Evolutionary conservation across 441 rosid species (phyloP).

Genomic region (Breynia disticha): DNA sequence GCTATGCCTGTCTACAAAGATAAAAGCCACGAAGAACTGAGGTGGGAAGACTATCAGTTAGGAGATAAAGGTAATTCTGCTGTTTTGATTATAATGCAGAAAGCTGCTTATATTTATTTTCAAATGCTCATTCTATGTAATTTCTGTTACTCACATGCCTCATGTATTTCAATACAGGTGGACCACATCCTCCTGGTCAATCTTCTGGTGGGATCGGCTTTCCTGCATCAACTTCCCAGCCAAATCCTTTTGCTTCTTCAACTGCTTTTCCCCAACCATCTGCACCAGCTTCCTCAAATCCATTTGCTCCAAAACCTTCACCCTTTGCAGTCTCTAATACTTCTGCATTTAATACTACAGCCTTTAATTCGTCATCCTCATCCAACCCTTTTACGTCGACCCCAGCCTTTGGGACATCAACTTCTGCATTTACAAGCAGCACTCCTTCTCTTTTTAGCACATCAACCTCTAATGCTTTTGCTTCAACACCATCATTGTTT

Average conservation of each 20-base stretch:
- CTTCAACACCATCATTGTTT: slow-evolving; percentile 57
- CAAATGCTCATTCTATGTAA: not conserved
- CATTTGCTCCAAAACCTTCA: slow-evolving; percentile 45
- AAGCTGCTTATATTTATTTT: not conserved
- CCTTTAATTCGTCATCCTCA: slow-evolving; percentile 36
- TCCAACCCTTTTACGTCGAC: slow-evolving; percentile 47
- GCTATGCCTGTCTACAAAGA: slow-evolving; percentile 74
- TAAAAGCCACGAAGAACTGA: slow-evolving; percentile 83
- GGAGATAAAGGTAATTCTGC: slow-evolving; percentile 78
- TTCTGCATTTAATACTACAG: slow-evolving; percentile 30
- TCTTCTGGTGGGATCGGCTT: slow-evolving; percentile 43
- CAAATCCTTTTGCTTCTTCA: slow-evolving; percentile 45
- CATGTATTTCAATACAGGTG: slow-evolving; percentile 46
- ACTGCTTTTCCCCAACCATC: slow-evolving; percentile 47
- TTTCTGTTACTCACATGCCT: not conserved
- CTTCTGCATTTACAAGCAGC: slow-evolving; percentile 34
- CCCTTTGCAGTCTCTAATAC: slow-evolving; percentile 29
- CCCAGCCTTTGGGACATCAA: slow-evolving; percentile 37
- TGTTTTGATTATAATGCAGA: not conserved
- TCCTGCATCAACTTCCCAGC: slow-evolving; percentile 28
- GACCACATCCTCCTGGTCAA: slow-evolving; percentile 54
- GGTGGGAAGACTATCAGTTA: slow-evolving; percentile 91
- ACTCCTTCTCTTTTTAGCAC: slow-evolving; percentile 40
- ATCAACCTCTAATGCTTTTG: slow-evolving; percentile 36
- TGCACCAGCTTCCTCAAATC: slow-evolving; percentile 33